A percentile compares a stretch with the other conserved stretches of the same genome.
Conservation (phyloP, 768 basidiomycete genomes). For the Auriscalpium microsporum region DNA sequence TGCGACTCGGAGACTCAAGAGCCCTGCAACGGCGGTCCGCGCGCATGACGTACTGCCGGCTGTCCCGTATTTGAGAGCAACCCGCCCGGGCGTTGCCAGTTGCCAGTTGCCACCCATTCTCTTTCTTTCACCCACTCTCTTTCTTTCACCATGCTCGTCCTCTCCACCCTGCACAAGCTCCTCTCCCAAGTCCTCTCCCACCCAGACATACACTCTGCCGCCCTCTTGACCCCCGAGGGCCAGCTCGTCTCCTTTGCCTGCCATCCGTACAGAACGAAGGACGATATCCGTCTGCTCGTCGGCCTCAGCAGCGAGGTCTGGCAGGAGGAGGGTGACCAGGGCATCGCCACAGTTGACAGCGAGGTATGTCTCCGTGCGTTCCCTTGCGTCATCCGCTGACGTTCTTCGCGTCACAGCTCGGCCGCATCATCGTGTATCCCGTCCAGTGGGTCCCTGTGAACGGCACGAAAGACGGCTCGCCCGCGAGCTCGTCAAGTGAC, state of each 20-base stretch:
- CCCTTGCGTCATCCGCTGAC: neutral
- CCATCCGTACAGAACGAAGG: conserved; percentile 50
- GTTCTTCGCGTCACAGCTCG: conserved; percentile 37
- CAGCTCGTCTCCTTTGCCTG: conserved; percentile 63
- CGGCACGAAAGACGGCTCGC: conserved; percentile 16
- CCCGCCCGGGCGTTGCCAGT: neutral
- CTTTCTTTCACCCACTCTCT: neutral
- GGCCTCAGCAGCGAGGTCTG: conserved; percentile 70
- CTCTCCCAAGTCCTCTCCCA: conserved; percentile 54
- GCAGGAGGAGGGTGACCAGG: conserved; percentile 63
- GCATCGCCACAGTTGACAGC: conserved; percentile 66
- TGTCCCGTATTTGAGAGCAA: neutral
- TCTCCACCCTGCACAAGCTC: conserved; percentile 57
- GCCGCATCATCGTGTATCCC: conserved; percentile 60
- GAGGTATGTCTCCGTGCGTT: conserved; percentile 42
- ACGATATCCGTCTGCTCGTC: conserved; percentile 63
- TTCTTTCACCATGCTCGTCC: conserved; percentile 49
- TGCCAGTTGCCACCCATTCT: neutral
- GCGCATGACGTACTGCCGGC: neutral
- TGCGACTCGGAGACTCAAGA: too few species aligned
- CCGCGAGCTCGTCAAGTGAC: conserved; percentile 5
- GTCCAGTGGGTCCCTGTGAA: conserved; percentile 34
- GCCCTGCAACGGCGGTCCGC: too few species aligned
- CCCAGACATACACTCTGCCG: conserved; percentile 59
- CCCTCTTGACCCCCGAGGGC: conserved; percentile 65